Evolutionary conservation across 179 eudicot species (phyloP).

Genomic region (Actinidia chinensis): DNA sequence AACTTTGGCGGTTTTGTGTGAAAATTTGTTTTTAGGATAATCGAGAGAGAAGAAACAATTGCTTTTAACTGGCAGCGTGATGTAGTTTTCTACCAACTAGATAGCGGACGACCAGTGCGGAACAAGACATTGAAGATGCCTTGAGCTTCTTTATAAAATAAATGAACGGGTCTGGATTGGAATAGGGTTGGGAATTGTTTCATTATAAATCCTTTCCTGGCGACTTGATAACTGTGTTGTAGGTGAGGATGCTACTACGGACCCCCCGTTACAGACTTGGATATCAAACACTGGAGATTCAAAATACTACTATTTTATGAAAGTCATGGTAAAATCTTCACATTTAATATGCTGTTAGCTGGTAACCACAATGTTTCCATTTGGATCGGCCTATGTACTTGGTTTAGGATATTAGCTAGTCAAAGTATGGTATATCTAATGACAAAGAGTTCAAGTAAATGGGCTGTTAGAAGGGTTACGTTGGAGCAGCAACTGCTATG

Average conservation of each 20-base stretch:
- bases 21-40: background rate
- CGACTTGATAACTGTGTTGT: slow-evolving; percentile 97
- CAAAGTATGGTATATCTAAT: slow-evolving; percentile 84
- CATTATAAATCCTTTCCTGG: slow-evolving; percentile 86
- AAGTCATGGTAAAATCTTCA: background rate
- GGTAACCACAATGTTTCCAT: slow-evolving; percentile 99
- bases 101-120: slow-evolving; percentile 87
- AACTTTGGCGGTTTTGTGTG: slow-evolving; percentile 1
- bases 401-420: slow-evolving; percentile 97
- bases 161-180: slow-evolving; percentile 96
- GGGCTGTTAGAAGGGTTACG: slow-evolving; percentile 11
- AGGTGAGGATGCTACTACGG: slow-evolving; percentile 74
- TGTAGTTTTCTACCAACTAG: slow-evolving; percentile 71
- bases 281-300: background rate
- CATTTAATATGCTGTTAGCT: slow-evolving; percentile 30
- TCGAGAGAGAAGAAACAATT: background rate
- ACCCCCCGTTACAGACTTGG: background rate
- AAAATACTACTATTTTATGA: background rate
- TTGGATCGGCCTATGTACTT: slow-evolving; percentile 99
- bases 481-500: slow-evolving; percentile 14
- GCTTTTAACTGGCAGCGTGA: slow-evolving; percentile 63
- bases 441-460: slow-evolving; percentile 99
- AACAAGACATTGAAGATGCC: slow-evolving; percentile 90
- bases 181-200: slow-evolving; percentile 97
- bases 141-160: slow-evolving; percentile 92